A percentile compares a stretch with the other conserved stretches of the same genome.
Conservation (phyloP, 768 basidiomycete species). For the Coprinopsis strossmayeri region DNA sequence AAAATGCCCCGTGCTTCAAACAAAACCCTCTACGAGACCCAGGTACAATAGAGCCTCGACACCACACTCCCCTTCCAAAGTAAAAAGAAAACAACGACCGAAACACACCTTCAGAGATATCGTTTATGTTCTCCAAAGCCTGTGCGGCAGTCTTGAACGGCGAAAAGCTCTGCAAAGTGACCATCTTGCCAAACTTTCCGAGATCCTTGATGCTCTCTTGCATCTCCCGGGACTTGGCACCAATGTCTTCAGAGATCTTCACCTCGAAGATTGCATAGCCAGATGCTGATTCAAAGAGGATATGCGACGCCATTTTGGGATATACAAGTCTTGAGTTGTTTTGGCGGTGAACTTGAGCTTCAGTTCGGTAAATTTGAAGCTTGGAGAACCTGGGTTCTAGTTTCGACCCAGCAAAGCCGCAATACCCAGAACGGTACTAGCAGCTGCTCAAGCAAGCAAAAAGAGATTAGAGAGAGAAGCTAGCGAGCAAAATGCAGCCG, state of each 20-base stretch:
- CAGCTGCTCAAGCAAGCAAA: background rate
- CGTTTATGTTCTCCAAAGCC: constrained; percentile 93
- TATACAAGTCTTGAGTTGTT: no score
- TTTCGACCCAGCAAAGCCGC: no score
- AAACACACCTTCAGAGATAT: constrained; percentile 84
- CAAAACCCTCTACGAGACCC: no score
- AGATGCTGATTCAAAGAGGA: constrained; percentile 89
- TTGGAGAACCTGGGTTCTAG: background rate
- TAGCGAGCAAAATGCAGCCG: constrained; percentile 1
- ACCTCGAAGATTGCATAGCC: constrained; percentile 92
- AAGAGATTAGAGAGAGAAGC: background rate
- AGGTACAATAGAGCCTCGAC: no score
- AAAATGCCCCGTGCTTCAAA: no score
- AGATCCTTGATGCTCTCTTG: constrained; percentile 87
- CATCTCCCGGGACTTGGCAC: constrained; percentile 65
- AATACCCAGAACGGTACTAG: background rate
- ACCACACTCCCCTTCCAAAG: no score
- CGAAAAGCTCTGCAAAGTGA: constrained; percentile 81
- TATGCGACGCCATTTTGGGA: constrained; percentile 67
- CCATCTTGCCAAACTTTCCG: constrained; percentile 88
- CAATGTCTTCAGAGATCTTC: constrained; percentile 83
- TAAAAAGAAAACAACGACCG: background rate
- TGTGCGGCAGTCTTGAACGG: constrained; percentile 93
- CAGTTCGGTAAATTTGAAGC: background rate
- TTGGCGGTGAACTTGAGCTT: background rate